These are phyloP conservation scores for Chiua virens DNA, from an alignment of 768 basidiomycete genomes.

Conservation along the genomic window DNA sequence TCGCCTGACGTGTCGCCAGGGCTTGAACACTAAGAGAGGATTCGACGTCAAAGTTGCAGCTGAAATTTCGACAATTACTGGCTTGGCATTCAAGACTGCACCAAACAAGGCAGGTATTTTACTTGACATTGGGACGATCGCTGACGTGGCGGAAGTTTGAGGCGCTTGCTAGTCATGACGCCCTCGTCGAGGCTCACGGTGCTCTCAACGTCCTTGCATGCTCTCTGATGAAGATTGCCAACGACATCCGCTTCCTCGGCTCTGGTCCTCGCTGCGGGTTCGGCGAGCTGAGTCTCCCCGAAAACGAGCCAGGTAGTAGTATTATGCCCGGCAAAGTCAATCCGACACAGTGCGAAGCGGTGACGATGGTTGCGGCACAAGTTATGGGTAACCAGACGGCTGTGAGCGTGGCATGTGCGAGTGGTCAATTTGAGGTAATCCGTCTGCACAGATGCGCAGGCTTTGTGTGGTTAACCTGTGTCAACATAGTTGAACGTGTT, in stretches of 20 bases:
- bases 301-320: constrained; percentile 98
- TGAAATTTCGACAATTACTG: constrained; percentile 89
- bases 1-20: constrained; percentile 47
- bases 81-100: constrained; percentile 90
- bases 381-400: constrained; percentile 97
- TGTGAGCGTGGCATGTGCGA: constrained; percentile 89
- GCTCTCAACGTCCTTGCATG: constrained; percentile 96
- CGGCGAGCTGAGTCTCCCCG: constrained; percentile 90
- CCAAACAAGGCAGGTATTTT: constrained; percentile 83
- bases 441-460: constrained; percentile 4
- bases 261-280: constrained; percentile 98
- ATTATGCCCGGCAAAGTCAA: constrained; percentile 99
- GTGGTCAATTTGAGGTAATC: constrained; percentile 93
- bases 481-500: constrained; percentile 90
- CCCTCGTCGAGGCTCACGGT: constrained; percentile 95
- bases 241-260: constrained; percentile 96
- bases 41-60: constrained; percentile 94
- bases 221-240: constrained; percentile 98
- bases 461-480: constrained; percentile 8
- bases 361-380: constrained; percentile 98
- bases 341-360: constrained; percentile 97
- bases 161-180: constrained; percentile 97
- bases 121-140: neutral
- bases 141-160: constrained; percentile 67
- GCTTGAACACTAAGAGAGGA: constrained; percentile 94